Evolutionary conservation across 78 protist species (phyloP).

Genomic region (Emiliania huxleyi): DNA sequence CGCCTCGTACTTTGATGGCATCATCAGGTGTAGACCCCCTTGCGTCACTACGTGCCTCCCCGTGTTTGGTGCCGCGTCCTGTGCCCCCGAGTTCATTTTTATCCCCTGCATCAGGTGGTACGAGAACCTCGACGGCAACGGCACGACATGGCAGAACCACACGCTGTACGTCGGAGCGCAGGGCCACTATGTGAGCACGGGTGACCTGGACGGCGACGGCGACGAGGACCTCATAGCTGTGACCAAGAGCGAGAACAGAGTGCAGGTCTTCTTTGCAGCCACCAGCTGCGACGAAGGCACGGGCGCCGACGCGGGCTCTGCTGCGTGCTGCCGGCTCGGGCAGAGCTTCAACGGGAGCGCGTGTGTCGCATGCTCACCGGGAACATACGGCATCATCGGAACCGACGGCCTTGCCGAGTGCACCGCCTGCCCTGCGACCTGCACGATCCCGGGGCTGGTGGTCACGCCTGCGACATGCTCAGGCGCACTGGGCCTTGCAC

Average conservation of each 20-base stretch:
- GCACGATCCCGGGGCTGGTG: too few relatives aligned
- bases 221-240: background rate
- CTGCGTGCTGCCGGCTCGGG: background rate
- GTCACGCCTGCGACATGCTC: background rate
- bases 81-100: too few relatives aligned
- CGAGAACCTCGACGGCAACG: background rate
- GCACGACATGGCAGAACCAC: constrained; percentile 3
- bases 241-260: background rate
- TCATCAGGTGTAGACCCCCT: too few relatives aligned
- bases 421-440: background rate
- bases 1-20: constrained; percentile 1
- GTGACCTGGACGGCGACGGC: background rate
- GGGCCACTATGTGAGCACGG: background rate
- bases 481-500: background rate
- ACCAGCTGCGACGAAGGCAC: background rate
- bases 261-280: background rate
- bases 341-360: background rate
- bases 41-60: too few relatives aligned
- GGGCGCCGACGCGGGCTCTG: too few relatives aligned
- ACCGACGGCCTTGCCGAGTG: background rate
- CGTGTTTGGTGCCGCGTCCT: too few relatives aligned
- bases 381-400: background rate
- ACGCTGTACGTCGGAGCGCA: background rate
- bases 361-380: background rate
- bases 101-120: background rate